Evolutionary conservation across 208 protist genomes (phyloP), one percentile per base, ranked within the genome.

Genomic region (Leishmania mexicana): DNA sequence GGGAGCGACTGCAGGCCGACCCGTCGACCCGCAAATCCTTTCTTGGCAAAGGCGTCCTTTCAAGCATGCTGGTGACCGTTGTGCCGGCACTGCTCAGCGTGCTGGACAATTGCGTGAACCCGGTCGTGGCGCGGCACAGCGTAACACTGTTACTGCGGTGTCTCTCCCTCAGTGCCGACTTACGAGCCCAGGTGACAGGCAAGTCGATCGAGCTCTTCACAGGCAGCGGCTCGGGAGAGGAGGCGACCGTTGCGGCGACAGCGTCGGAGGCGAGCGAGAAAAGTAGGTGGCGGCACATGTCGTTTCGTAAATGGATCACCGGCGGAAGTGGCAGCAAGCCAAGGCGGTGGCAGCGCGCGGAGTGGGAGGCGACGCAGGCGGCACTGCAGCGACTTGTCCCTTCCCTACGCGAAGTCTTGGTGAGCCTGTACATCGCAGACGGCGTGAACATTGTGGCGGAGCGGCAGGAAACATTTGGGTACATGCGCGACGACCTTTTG

Each of bases 41-140:
- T 72, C 49, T 88, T 28, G 78, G 79, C 38, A 82, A 86, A n/a
- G 87, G 83, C 24, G 79, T 87, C 17, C 81, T 96, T 8, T 67
- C 80, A 11, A 60, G 47, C 51, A 60, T 95, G 4, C 49, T 96
- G 13, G 75, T 83, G 21, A 81, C 68, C 54, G 90, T 88, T 71
- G 38, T 95, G 51, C 94, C 94, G 24, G 80, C 84, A 49, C 53
- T 95, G 31, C 71, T 93, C 17, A 85, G 85, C 49, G 76, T 95
- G 19, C 58, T 92, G n/a, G 83, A 90, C 71, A 85, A 86, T 72
- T 92, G 89, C n/a, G 88, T 94, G 21, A 93, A 92, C 79, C 87
- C 92, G 17, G 47, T 95, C n/a, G 89, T 97, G 28, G 88, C 88
- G 28, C 90, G 94, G 31, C 91, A 97, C 85, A 89, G 89, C 57